Conservation (phyloP, 2,329 filamentous ascomycete genomes). For the Phialophora macrospora region DNA sequence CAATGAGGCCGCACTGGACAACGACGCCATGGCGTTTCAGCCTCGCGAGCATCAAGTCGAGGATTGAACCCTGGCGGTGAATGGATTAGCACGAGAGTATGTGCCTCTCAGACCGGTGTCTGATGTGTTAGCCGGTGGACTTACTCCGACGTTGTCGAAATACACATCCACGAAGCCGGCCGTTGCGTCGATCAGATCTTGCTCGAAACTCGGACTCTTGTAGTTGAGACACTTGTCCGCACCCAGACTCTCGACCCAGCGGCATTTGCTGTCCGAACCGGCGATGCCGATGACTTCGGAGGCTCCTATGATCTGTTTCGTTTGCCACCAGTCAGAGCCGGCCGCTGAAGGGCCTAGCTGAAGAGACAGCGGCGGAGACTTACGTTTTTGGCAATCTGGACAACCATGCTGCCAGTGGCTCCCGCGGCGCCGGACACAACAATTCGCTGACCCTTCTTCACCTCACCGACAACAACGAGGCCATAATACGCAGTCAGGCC, state of each 20-base stretch:
- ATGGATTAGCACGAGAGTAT: background rate
- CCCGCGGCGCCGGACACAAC: slow-evolving; percentile 79
- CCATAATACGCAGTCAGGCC: slow-evolving; percentile 79
- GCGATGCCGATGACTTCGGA: slow-evolving; percentile 67
- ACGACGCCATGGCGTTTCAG: slow-evolving; percentile 29
- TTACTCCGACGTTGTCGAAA: slow-evolving; percentile 64
- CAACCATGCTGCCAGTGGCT: slow-evolving; percentile 75
- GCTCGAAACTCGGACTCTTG: slow-evolving; percentile 65
- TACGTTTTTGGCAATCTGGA: slow-evolving; percentile 49
- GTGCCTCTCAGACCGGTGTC: background rate
- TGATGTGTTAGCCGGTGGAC: background rate
- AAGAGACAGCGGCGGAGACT: background rate
- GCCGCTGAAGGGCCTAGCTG: background rate
- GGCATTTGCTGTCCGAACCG: slow-evolving; percentile 69
- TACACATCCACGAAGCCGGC: slow-evolving; percentile 64
- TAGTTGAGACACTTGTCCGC: slow-evolving; percentile 70
- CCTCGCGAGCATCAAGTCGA: slow-evolving; percentile 35
- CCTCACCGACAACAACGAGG: slow-evolving; percentile 68
- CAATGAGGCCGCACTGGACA: slow-evolving; percentile 68
- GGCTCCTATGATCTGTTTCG: slow-evolving; percentile 66
- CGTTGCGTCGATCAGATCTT: slow-evolving; percentile 41
- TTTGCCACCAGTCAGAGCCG: background rate
- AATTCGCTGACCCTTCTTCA: slow-evolving; percentile 67
- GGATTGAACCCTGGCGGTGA: slow-evolving; percentile 27
- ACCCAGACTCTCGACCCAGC: slow-evolving; percentile 68